Evolutionary conservation across 1,139 yeast species (phyloP), one percentile per base, ranked within the genome.

Genomic region (Martiniozyma asiatica): DNA sequence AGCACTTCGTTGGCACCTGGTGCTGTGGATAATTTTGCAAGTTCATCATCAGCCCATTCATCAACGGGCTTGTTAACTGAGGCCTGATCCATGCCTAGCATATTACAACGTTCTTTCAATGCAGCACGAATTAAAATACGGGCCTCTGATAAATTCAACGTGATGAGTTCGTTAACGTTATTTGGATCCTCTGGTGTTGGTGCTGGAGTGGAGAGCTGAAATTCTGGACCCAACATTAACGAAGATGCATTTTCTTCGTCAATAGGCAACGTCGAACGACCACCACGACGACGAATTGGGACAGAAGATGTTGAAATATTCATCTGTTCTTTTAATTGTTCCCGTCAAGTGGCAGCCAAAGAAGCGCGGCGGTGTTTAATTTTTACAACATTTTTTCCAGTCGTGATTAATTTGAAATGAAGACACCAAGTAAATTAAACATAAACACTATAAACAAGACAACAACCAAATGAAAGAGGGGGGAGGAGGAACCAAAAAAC

Each of bases 191-290:
- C 78, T 30, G 78, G 60, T 53, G 85, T 96, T 27, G 69, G 68
- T 37, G 84, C 78, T 30, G 78, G 60, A 53, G 85, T 96, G 27
- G 69, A 68, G 35, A 78, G 58, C 47, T 78, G 92, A 51, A 89
- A 89, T 58, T 89, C 97, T 17, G 94, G 89, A 5, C 98, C 98
- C 33, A 89, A 65, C 49, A 80, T 80, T 44, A 89, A 64, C 32
- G 71, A 68, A 1, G 95, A 75, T 1, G 96, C 89, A 49, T 89
- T 92, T 51, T 89, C 97, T 48, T 87, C 96, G 33, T 79, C 87
- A 26, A 78, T 77, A 35, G 73, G 75, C 35, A 73, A 70, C 24
- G 65, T 56, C 13, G 68, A 64, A 39, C 65, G 65, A 41, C 73
- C 68, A 42, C 81, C 75, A 50, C 85, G 67, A 53, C 85, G 69